A percentile compares a stretch with the other conserved stretches of the same genome.
phyloP scores from a whole-genome alignment of 176 grass and related monocot species.

The Urochloa ruziziensis region DNA sequence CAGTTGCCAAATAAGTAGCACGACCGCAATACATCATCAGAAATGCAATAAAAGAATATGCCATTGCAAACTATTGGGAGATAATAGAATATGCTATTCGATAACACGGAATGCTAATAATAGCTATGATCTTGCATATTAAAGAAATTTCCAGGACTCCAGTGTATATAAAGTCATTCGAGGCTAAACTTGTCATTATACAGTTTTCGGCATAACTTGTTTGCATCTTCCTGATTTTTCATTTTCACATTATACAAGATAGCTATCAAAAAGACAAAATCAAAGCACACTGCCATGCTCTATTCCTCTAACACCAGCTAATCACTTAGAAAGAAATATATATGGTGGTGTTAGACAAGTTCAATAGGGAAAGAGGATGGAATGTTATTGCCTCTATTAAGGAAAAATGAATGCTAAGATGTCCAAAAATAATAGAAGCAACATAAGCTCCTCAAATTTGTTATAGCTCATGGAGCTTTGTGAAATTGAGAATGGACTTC shows the following conservation, averaged over 20 bases:
- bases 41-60: slow-evolving; percentile 4
- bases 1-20: background rate
- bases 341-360: background rate
- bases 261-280: background rate
- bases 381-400: background rate
- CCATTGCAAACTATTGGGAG: background rate
- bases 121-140: background rate
- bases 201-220: background rate
- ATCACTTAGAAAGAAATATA: slow-evolving; percentile 1
- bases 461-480: background rate
- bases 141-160: background rate
- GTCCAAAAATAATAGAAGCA: background rate
- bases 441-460: background rate
- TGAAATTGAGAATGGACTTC: background rate
- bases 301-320: slow-evolving; percentile 17
- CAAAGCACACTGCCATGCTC: background rate
- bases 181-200: background rate
- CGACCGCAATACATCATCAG: background rate
- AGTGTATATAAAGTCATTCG: background rate
- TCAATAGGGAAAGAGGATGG: background rate
- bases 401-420: slow-evolving; percentile 5
- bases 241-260: slow-evolving; percentile 8
- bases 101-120: background rate
- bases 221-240: background rate
- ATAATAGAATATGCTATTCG: background rate